Conservation (phyloP, 2,329 filamentous ascomycete species). For the Fusarium sp. region DNA sequence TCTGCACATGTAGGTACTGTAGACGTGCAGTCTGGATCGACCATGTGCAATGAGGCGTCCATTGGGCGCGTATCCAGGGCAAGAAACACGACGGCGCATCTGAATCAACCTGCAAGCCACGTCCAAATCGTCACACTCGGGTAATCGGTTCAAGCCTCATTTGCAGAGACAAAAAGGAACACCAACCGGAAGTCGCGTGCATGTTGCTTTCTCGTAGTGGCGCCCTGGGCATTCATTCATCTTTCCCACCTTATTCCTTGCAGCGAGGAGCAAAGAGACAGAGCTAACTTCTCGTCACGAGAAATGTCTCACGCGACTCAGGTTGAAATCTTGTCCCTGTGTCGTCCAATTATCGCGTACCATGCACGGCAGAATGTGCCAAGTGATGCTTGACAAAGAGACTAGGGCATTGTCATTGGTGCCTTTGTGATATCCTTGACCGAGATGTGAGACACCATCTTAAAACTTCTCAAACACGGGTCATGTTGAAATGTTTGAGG, state of each 20-base stretch:
- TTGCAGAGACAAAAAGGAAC: conserved; percentile 10
- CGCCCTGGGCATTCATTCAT: neutral
- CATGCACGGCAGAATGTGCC: conserved; percentile 5
- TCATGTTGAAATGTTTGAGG: neutral
- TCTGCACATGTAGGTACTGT: conserved; percentile 1
- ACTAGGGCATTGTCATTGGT: conserved; percentile 4
- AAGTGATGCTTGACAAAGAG: conserved; percentile 20
- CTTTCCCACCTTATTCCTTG: conserved; percentile 1
- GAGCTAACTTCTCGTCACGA: neutral
- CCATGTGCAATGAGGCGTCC: conserved; percentile 2
- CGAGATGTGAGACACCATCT: conserved; percentile 12
- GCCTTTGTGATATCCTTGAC: conserved; percentile 15
- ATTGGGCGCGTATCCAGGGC: conserved; percentile 20
- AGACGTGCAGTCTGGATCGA: neutral
- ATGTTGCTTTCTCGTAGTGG: neutral
- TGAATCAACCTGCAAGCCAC: conserved; percentile 38
- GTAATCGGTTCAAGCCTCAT: conserved; percentile 7
- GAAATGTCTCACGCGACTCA: conserved; percentile 11
- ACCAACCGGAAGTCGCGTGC: neutral
- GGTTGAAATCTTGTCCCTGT: neutral
- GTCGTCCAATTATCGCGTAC: conserved; percentile 10
- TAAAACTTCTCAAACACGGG: conserved; percentile 1
- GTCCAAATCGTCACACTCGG: conserved; percentile 26
- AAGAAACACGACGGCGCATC: conserved; percentile 23
- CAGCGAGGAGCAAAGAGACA: conserved; percentile 14